Conservation (phyloP, 345 rosid genomes). For the Lagerstroemia speciosa region DNA sequence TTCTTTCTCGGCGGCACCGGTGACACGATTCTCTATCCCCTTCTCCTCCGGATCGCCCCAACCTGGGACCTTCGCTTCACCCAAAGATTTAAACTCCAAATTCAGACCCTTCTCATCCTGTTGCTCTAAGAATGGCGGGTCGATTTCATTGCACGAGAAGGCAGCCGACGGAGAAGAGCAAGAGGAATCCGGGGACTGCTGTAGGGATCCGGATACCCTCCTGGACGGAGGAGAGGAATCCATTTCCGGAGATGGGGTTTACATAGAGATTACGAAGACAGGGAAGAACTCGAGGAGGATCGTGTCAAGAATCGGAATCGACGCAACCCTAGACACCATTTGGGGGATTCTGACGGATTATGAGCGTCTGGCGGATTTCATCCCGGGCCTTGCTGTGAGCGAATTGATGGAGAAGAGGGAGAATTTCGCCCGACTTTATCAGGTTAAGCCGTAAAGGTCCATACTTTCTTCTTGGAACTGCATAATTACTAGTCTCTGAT, state of each 20-base stretch:
- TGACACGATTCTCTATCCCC: conserved; percentile 13
- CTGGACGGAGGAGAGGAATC: conserved; percentile 26
- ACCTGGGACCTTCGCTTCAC: conserved; percentile 11
- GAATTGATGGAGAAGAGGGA: conserved; percentile 63
- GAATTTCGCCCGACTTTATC: conserved; percentile 63
- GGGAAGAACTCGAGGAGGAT: conserved; percentile 62
- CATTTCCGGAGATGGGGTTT: conserved; percentile 41
- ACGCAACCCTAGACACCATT: conserved; percentile 54
- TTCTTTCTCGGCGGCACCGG: neutral
- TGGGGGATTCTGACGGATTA: conserved; percentile 79
- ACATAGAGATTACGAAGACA: conserved; percentile 45
- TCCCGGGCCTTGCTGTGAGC: conserved; percentile 77
- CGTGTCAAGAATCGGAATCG: conserved; percentile 58
- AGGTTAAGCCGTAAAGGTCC: conserved; percentile 27
- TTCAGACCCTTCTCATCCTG: neutral
- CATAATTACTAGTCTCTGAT: neutral
- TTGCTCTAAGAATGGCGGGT: conserved; percentile 1
- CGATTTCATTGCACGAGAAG: conserved; percentile 1
- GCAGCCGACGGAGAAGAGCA: conserved; percentile 12
- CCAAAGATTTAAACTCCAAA: neutral
- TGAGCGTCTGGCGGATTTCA: conserved; percentile 66
- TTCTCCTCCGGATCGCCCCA: conserved; percentile 14
- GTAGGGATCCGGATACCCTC: neutral
- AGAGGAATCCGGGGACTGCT: conserved; percentile 11
- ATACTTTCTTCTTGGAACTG: conserved; percentile 1